Base-by-base conservation (phyloP, 2,329 filamentous ascomycete genomes). In the Metarhizium rileyi region DNA sequence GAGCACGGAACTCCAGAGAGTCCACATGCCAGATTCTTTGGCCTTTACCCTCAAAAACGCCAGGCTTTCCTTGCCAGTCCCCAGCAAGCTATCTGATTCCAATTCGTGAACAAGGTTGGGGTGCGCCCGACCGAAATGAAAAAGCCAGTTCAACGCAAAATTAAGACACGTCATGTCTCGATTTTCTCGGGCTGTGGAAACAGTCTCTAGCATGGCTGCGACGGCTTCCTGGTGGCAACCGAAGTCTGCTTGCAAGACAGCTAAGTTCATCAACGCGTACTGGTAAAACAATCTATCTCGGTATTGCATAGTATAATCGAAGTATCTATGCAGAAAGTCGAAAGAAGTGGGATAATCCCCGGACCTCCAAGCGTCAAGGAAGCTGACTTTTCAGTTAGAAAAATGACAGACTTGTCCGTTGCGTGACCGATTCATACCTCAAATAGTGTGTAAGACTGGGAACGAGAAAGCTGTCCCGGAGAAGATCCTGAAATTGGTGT, bases 91-190 rank as follows among this genome's bases (percentile, higher is more conserved):
- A 58, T 78, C 83, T 36, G 84, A 83, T 53, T 84, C 84, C 5
- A 86, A 73, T 47, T 83, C 78, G 45, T 75, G 78, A 56, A 90
- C 81, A n/a, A 89, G 76, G 48, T 81, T 75, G 0, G 90, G 87
- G 58, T 91, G 90, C 0, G 87, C 82, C 60, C 89, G 87, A n/a
- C 85, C 86, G 58, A 96, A 94, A 62, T 96, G 89, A 60, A 94
- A 94, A 3, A 97, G 75, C 93, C 93, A 98, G 61, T 90, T 95
- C 53, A 98, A 78, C 28, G 90, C 87, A 67, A 95, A 97, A 65
- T 96, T 97, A 50, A 98, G 75, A 62, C 93, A 97, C 4, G 80
- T 83, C 74, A 89, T 87, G 62, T 98, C 93, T 56, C 90, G 84
- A 57, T 94, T 95, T 66, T 97, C 93, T 53, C 91, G 76, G 1